Percentiles rank a stretch among this genome's conserved stretches.
Conservation (phyloP, 345 rosid genomes). For the Aurinia saxatilis region DNA sequence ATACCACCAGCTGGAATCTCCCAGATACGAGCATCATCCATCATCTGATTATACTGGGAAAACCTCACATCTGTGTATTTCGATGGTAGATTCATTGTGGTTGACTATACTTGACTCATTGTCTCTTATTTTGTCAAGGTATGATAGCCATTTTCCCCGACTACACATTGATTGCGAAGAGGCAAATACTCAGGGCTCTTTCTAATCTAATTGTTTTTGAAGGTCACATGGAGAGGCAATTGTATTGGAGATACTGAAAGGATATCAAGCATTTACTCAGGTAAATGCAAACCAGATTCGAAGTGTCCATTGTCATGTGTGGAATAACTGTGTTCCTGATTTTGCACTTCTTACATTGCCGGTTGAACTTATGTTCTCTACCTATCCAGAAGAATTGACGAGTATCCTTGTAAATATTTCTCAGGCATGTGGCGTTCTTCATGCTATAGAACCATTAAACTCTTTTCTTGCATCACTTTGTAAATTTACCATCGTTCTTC, state of each 20-base stretch:
- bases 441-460: slow-evolving; percentile 91
- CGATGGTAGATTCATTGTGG: slow-evolving; percentile 97
- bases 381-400: slow-evolving; percentile 4
- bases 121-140: slow-evolving; percentile 92
- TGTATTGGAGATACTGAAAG: slow-evolving; percentile 90
- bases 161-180: slow-evolving; percentile 12
- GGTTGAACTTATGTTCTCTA: slow-evolving; percentile 1
- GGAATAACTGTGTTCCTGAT: background rate
- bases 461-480: slow-evolving; percentile 94
- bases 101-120: slow-evolving; percentile 93
- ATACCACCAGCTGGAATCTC: slow-evolving; percentile 76
- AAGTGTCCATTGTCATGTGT: background rate
- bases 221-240: slow-evolving; percentile 99
- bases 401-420: slow-evolving; percentile 6
- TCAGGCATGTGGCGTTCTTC: slow-evolving; percentile 99
- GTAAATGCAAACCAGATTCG: slow-evolving; percentile 31
- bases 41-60: slow-evolving; percentile 45
- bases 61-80: slow-evolving; percentile 69
- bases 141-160: slow-evolving; percentile 18
- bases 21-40: slow-evolving; percentile 67
- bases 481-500: slow-evolving; percentile 84
- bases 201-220: slow-evolving; percentile 37
- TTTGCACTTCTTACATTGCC: background rate
- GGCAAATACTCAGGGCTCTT: background rate
- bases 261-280: slow-evolving; percentile 99